Evolutionary conservation across 2,329 filamentous ascomycete species (phyloP).

Genomic region (Alternaria infectoria): DNA sequence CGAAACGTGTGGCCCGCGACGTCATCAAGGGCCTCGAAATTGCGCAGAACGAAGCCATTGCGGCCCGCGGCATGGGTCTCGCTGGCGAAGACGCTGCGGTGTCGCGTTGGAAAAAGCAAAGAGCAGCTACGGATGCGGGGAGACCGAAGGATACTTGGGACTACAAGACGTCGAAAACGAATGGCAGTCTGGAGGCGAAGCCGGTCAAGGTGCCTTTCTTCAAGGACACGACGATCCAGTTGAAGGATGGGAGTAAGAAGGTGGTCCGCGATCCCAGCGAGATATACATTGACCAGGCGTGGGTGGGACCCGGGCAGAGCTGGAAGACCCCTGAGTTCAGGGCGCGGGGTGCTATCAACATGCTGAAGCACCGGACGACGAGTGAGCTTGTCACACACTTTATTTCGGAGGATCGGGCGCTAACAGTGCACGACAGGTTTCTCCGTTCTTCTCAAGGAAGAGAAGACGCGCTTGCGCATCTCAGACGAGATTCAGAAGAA

Average conservation of each 20-base stretch:
- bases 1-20: conserved; percentile 88
- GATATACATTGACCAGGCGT: conserved; percentile 91
- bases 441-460: conserved; percentile 86
- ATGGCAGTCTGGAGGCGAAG: neutral
- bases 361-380: conserved; percentile 74
- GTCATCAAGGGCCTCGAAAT: conserved; percentile 79
- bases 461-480: conserved; percentile 84
- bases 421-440: conserved; percentile 61
- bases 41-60: conserved; percentile 81
- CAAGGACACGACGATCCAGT: conserved; percentile 65
- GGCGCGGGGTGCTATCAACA: conserved; percentile 73
- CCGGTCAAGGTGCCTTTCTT: conserved; percentile 18
- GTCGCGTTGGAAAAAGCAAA: conserved; percentile 28
- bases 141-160: conserved; percentile 16
- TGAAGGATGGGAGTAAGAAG: conserved; percentile 76
- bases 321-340: conserved; percentile 68
- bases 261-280: conserved; percentile 75
- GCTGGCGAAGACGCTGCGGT: conserved; percentile 35
- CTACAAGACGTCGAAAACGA: conserved; percentile 19
- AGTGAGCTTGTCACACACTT: conserved; percentile 62
- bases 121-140: conserved; percentile 16
- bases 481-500: conserved; percentile 79
- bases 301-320: conserved; percentile 75
- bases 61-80: conserved; percentile 84
- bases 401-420: neutral